Conservation (phyloP, 805 yeast genomes). For the Wickerhamiella kazuoi region DNA sequence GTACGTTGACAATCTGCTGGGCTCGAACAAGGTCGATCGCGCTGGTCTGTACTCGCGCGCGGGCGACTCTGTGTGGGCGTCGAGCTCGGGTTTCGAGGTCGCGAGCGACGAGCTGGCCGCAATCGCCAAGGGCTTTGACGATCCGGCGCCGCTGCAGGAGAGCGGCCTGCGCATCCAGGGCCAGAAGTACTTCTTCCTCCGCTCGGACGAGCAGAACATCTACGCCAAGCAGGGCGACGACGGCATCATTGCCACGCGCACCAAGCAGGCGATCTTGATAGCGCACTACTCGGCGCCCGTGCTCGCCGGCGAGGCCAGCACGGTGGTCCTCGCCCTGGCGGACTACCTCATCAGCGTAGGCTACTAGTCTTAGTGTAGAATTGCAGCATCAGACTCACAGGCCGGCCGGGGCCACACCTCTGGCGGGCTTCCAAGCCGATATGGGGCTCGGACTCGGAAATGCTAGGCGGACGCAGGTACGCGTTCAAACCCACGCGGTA, state of each 20-base stretch:
- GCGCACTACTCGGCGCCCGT: slow-evolving; percentile 80
- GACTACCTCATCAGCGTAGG: slow-evolving; percentile 42
- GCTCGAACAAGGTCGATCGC: slow-evolving; percentile 74
- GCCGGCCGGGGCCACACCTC: no score
- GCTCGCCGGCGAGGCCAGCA: slow-evolving; percentile 88
- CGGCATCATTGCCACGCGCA: slow-evolving; percentile 81
- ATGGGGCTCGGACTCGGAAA: no score
- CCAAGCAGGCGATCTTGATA: slow-evolving; percentile 77
- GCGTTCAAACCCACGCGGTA: no score
- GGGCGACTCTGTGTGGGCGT: slow-evolving; percentile 92
- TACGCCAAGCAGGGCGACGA: slow-evolving; percentile 81
- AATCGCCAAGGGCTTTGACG: slow-evolving; percentile 63
- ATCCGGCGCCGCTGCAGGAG: slow-evolving; percentile 64
- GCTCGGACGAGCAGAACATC: slow-evolving; percentile 82
- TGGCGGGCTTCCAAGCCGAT: no score
- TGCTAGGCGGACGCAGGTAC: no score
- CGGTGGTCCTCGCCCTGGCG: slow-evolving; percentile 86
- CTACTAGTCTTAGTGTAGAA: no score
- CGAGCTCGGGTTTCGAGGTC: slow-evolving; percentile 47
- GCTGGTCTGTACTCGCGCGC: slow-evolving; percentile 90
- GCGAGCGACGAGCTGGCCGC: slow-evolving; percentile 52
- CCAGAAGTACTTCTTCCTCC: slow-evolving; percentile 70
- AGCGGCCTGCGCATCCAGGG: slow-evolving; percentile 74
- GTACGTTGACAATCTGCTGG: slow-evolving; percentile 82
- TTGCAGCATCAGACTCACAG: no score